Conservation (phyloP, 1,284 basidiomycete species). For the Fomitiporia mediterranea region DNA sequence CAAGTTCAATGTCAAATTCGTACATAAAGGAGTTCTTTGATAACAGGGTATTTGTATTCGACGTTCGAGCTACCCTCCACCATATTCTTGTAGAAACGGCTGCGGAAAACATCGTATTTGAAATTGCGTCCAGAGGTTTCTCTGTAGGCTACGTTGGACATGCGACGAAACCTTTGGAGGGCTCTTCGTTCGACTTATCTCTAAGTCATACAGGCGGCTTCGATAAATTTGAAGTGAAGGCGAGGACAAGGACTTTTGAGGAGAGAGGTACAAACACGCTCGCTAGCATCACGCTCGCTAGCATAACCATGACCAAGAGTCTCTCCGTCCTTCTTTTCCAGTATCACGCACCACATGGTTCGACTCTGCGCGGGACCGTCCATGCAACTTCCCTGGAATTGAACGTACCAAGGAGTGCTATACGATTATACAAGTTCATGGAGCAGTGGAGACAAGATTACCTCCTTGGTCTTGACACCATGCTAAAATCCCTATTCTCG, state of each 20-base stretch:
- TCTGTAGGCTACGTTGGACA: constrained; percentile 33
- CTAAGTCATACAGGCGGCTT: constrained; percentile 47
- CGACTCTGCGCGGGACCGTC: constrained; percentile 38
- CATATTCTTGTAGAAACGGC: constrained; percentile 39
- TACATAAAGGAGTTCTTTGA: constrained; percentile 2
- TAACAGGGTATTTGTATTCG: constrained; percentile 4
- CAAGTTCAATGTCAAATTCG: neutral
- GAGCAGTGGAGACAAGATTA: constrained; percentile 80
- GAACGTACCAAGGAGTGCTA: constrained; percentile 71
- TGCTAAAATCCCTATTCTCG: constrained; percentile 57
- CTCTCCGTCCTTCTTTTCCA: constrained; percentile 6
- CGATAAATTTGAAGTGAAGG: constrained; percentile 48
- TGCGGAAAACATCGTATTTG: constrained; percentile 44
- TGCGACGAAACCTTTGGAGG: constrained; percentile 30
- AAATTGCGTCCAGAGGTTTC: constrained; percentile 39
- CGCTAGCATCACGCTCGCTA: constrained; percentile 59
- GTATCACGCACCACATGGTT: constrained; percentile 16
- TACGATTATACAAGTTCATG: constrained; percentile 69
- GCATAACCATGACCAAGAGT: constrained; percentile 44
- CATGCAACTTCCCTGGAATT: constrained; percentile 44
- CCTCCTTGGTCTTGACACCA: constrained; percentile 62
- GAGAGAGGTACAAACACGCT: constrained; percentile 49
- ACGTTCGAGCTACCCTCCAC: constrained; percentile 8
- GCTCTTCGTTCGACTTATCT: constrained; percentile 33
- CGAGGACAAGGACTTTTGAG: constrained; percentile 43